Conservation (phyloP, 2,329 filamentous ascomycete genomes). For the Bipolaris zeicola region DNA sequence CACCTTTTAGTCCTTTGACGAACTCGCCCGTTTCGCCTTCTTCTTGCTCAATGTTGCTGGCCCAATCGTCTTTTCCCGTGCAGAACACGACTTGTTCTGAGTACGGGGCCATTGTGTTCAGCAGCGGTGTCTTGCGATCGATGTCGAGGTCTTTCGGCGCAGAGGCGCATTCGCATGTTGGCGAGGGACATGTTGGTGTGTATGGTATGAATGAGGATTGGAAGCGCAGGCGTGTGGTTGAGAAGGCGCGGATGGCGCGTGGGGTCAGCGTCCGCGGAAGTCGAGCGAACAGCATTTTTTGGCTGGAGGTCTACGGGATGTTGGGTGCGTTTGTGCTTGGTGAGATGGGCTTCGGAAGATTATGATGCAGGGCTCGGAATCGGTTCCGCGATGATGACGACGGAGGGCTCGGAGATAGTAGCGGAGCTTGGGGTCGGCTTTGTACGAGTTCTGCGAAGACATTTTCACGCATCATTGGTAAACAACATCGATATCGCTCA, state of each 20-base stretch:
- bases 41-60: slow-evolving; percentile 83
- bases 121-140: slow-evolving; percentile 71
- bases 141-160: slow-evolving; percentile 72
- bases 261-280: neutral
- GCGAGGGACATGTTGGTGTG: slow-evolving; percentile 66
- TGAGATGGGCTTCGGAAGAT: neutral
- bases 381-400: slow-evolving; percentile 10
- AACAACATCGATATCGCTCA: too few species aligned
- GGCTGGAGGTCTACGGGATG: neutral
- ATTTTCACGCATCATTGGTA: too few species aligned
- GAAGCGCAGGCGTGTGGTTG: slow-evolving; percentile 5
- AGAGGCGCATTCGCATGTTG: slow-evolving; percentile 76
- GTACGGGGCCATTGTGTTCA: slow-evolving; percentile 78
- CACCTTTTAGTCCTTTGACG: slow-evolving; percentile 71
- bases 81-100: slow-evolving; percentile 83
- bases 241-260: slow-evolving; percentile 8
- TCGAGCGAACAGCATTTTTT: slow-evolving; percentile 9
- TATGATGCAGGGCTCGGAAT: slow-evolving; percentile 7
- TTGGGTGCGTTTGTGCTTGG: neutral
- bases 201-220: slow-evolving; percentile 30
- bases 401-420: neutral
- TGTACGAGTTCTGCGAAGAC: neutral
- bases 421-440: neutral
- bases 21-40: slow-evolving; percentile 59
- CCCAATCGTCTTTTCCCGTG: slow-evolving; percentile 81